phyloP scores from a whole-genome alignment of 345 rosid genomes.

The Camelina hispida region DNA sequence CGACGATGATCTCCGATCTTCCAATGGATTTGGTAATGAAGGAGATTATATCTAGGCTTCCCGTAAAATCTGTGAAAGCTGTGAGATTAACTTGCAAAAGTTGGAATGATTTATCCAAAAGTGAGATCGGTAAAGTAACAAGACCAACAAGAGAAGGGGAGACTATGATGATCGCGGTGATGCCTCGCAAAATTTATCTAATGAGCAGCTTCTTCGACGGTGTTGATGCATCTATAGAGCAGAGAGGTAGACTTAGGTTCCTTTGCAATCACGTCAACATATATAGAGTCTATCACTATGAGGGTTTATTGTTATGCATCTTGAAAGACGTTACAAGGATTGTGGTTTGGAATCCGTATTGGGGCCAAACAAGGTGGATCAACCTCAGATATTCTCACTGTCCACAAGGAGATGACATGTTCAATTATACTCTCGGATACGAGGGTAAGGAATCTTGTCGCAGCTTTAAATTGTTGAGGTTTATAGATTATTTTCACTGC shows the following conservation, averaged over 20 bases:
- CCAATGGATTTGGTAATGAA: background rate
- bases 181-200: background rate
- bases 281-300: background rate
- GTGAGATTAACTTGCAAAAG: background rate
- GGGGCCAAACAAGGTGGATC: background rate
- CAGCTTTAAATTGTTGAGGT: background rate
- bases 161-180: background rate
- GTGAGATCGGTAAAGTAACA: background rate
- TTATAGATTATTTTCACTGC: background rate
- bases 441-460: background rate
- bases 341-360: background rate
- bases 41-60: background rate
- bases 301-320: conserved; percentile 6
- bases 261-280: background rate
- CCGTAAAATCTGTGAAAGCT: background rate
- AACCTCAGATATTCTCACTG: background rate
- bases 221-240: background rate
- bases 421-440: background rate
- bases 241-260: background rate
- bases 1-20: background rate
- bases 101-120: background rate
- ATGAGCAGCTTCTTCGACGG: background rate
- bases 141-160: background rate
- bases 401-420: background rate
- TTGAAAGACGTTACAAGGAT: background rate